phyloP scores from a whole-genome alignment of 768 basidiomycete genomes.

The Chiua virens region DNA sequence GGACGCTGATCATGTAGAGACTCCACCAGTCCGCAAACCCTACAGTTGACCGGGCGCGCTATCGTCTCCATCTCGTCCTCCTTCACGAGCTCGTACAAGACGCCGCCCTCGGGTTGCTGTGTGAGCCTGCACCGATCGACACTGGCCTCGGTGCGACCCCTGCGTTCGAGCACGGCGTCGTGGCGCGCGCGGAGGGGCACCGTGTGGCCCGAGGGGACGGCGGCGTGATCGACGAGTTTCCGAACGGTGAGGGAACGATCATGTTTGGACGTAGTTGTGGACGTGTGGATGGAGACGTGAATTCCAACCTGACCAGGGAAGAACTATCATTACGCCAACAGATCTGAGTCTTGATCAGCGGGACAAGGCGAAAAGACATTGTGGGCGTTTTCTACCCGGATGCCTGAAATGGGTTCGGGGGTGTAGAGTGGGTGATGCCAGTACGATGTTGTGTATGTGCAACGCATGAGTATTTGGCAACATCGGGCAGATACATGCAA shows the following conservation, averaged over 20 bases:
- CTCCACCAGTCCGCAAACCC: conserved; percentile 90
- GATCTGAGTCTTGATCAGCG: no score
- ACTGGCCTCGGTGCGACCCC: conserved; percentile 91
- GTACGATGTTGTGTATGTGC: no score
- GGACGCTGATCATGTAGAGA: conserved; percentile 93
- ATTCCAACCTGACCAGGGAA: no score
- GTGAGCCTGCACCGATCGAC: conserved; percentile 86
- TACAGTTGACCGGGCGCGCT: conserved; percentile 95
- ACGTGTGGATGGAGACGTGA: no score
- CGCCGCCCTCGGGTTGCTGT: conserved; percentile 57
- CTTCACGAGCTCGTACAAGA: conserved; percentile 94
- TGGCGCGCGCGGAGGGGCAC: conserved; percentile 86
- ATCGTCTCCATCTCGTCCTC: conserved; percentile 86
- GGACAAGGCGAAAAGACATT: no score
- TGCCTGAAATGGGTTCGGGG: no score
- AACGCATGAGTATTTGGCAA: no score
- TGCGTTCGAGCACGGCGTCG: conserved; percentile 83
- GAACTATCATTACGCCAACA: no score
- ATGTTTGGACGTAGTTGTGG: no score
- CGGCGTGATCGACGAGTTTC: conserved; percentile 70
- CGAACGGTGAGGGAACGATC: conserved; percentile 89
- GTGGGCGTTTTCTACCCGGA: no score
- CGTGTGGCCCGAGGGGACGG: conserved; percentile 73
- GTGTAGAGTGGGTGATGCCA: no score
- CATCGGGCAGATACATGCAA: no score